Percentiles rank a stretch among this genome's conserved stretches.
These are phyloP conservation scores for Rhizopus arrhizus DNA, from an alignment of 371 early-diverging fungal genomes.

Conservation along the genomic window DNA sequence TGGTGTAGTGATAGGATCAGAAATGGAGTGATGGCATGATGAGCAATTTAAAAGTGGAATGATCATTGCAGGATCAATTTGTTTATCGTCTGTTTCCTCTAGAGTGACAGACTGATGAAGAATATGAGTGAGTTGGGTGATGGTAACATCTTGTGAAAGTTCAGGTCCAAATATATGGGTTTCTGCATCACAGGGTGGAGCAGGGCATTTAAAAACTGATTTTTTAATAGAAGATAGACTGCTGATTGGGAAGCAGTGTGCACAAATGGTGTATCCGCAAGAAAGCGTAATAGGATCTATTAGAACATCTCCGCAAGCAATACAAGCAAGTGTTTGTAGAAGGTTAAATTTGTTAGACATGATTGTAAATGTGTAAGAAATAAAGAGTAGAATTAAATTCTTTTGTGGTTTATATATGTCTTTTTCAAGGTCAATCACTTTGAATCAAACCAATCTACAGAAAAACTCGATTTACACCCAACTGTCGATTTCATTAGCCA, in stretches of 20 bases:
- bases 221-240: conserved; percentile 21
- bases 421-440: conserved; percentile 4
- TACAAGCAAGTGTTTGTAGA: conserved; percentile 26
- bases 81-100: not conserved
- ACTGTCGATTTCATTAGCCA: not conserved
- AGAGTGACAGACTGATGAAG: conserved; percentile 17
- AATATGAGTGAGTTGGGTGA: conserved; percentile 14
- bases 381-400: conserved; percentile 2
- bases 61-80: not conserved
- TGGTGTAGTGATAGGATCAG: conserved; percentile 26
- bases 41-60: conserved; percentile 10
- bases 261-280: conserved; percentile 32
- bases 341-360: conserved; percentile 24
- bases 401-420: conserved; percentile 15
- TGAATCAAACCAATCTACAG: conserved; percentile 21
- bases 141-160: conserved; percentile 14
- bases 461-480: conserved; percentile 24
- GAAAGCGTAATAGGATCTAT: conserved; percentile 32
- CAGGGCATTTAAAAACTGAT: conserved; percentile 28
- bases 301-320: conserved; percentile 25
- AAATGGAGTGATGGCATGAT: conserved; percentile 7
- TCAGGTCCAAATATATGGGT: conserved; percentile 34
- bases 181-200: conserved; percentile 23
- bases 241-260: conserved; percentile 23
- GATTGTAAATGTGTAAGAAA: not conserved